Evolutionary conservation across 257 asterid species (phyloP).

Genomic region (Galeopsis tetrahit): DNA sequence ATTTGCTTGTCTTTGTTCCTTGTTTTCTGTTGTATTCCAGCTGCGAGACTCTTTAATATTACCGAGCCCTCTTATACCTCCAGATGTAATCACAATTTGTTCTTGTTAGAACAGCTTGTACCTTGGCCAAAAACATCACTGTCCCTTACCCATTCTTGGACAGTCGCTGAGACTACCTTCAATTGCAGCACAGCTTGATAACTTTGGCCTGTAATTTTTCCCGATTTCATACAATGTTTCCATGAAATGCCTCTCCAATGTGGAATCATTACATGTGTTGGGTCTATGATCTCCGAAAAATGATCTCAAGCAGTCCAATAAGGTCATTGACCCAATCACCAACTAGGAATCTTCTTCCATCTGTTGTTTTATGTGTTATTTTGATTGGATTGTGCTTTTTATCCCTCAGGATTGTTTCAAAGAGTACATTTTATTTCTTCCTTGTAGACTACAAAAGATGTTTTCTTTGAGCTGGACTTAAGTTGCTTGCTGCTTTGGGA

Average conservation of each 20-base stretch:
- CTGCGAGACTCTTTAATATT: background rate
- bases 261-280: background rate
- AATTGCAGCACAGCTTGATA: background rate
- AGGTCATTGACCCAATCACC: background rate
- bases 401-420: constrained; percentile 1
- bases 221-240: constrained; percentile 8
- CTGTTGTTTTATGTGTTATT: background rate
- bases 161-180: constrained; percentile 9
- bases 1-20: background rate
- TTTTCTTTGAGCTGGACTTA: constrained; percentile 23
- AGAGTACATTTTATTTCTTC: constrained; percentile 8
- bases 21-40: background rate
- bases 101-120: constrained; percentile 3
- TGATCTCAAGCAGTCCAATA: constrained; percentile 9
- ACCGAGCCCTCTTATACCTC: background rate
- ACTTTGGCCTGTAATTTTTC: background rate
- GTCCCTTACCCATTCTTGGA: background rate
- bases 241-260: constrained; percentile 3
- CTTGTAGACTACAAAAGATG: background rate
- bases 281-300: background rate
- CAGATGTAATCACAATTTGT: background rate
- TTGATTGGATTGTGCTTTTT: constrained; percentile 15
- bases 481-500: constrained; percentile 17
- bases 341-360: background rate
- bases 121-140: background rate